Conservation (phyloP, 345 rosid genomes). For the Citrus inodora region DNA sequence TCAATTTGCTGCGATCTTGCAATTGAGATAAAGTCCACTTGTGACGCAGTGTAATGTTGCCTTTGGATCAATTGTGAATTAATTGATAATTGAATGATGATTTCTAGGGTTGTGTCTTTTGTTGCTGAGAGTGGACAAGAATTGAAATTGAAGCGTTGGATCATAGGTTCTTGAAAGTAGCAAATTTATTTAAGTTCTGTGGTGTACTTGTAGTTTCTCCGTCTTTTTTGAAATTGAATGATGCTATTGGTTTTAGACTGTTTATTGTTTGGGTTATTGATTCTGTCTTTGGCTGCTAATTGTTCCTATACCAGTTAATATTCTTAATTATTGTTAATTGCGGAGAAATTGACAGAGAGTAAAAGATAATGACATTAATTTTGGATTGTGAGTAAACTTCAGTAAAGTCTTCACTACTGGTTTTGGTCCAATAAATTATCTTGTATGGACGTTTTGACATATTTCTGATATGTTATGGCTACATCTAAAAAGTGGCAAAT, state of each 20-base stretch:
- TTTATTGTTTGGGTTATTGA: not conserved
- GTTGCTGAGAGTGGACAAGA: not conserved
- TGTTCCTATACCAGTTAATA: not conserved
- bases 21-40: not conserved
- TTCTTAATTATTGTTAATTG: not conserved
- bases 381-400: not conserved
- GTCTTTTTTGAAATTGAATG: slow-evolving; percentile 3
- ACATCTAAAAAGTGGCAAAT: no score
- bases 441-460: not conserved
- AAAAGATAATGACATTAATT: not conserved
- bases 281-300: not conserved
- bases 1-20: not conserved
- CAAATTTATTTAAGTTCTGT: not conserved
- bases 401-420: not conserved
- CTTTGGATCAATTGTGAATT: not conserved
- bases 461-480: not conserved
- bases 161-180: not conserved
- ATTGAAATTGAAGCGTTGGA: not conserved
- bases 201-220: not conserved
- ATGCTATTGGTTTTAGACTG: not conserved
- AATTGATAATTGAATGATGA: not conserved
- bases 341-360: not conserved
- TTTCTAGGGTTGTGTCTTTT: slow-evolving; percentile 4
- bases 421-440: not conserved
- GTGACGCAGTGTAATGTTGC: not conserved